Evolutionary conservation across 345 rosid genomes (phyloP).

Genomic region (Diplotaxis tenuifolia): DNA sequence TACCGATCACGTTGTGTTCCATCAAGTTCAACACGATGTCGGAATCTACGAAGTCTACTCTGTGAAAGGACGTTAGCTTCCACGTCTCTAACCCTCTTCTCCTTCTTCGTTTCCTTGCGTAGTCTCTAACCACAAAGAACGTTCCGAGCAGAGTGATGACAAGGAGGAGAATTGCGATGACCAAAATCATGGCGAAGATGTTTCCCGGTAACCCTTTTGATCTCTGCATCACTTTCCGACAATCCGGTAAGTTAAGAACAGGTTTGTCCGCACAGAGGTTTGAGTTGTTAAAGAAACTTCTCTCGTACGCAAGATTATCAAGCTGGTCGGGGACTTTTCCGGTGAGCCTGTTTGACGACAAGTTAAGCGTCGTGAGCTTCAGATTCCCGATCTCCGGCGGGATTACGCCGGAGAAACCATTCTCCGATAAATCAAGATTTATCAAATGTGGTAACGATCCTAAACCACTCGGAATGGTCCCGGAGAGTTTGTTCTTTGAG

Average conservation of each 20-base stretch:
- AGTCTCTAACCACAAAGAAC: conserved; percentile 48
- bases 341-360: conserved; percentile 67
- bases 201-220: conserved; percentile 46
- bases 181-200: conserved; percentile 46
- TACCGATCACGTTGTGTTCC: conserved; percentile 76
- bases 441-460: conserved; percentile 56
- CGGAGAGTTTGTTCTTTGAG: conserved; percentile 66
- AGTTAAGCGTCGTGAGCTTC: conserved; percentile 45
- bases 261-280: conserved; percentile 58
- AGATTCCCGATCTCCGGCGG: conserved; percentile 57
- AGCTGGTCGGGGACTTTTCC: conserved; percentile 60
- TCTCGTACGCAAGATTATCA: conserved; percentile 61
- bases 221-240: conserved; percentile 29
- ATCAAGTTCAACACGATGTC: conserved; percentile 59
- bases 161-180: conserved; percentile 40
- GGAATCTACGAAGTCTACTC: conserved; percentile 59
- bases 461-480: conserved; percentile 57
- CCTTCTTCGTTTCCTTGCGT: conserved; percentile 40
- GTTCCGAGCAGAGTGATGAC: conserved; percentile 32
- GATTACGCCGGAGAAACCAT: conserved; percentile 65
- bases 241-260: conserved; percentile 53
- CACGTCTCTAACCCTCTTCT: conserved; percentile 47
- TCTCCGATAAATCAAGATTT: conserved; percentile 64
- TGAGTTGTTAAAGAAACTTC: conserved; percentile 67
- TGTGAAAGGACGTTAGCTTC: conserved; percentile 84